phyloP scores from a whole-genome alignment of 768 basidiomycete genomes.

The Mycena latifolia region DNA sequence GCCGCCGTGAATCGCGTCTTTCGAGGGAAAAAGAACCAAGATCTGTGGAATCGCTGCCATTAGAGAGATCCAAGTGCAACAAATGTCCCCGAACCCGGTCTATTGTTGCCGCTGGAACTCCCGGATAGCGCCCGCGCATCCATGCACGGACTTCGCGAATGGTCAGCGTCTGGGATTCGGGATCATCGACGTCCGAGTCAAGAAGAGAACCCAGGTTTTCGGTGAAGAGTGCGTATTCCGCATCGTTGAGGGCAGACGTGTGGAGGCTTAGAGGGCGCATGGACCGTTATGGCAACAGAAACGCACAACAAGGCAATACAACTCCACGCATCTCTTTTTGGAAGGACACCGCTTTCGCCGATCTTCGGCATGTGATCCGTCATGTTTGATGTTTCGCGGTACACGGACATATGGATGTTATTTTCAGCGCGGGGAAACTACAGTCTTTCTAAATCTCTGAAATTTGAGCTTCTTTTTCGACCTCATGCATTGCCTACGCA shows the following conservation, averaged over 20 bases:
- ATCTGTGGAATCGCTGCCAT: slow-evolving; percentile 56
- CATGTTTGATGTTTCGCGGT: too few relatives aligned
- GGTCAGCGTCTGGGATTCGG: slow-evolving; percentile 35
- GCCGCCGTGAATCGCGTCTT: slow-evolving; percentile 70
- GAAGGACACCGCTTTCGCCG: slow-evolving; percentile 9
- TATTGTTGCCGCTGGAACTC: slow-evolving; percentile 62
- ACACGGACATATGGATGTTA: too few relatives aligned
- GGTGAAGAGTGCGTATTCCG: slow-evolving; percentile 79
- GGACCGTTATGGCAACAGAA: slow-evolving; percentile 5
- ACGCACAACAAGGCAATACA: slow-evolving; percentile 13
- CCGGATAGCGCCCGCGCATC: slow-evolving; percentile 77
- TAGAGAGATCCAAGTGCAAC: slow-evolving; percentile 9
- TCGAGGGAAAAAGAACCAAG: slow-evolving; percentile 72
- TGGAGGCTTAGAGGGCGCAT: slow-evolving; percentile 79
- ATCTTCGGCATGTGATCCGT: slow-evolving; percentile 7
- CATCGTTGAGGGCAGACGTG: slow-evolving; percentile 80
- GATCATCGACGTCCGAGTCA: slow-evolving; percentile 46
- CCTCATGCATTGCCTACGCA: too few relatives aligned
- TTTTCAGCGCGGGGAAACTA: too few relatives aligned
- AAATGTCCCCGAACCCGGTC: slow-evolving; percentile 63
- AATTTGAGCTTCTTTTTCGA: too few relatives aligned
- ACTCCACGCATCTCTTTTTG: not conserved
- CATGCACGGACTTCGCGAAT: slow-evolving; percentile 79
- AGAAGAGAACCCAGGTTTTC: slow-evolving; percentile 67
- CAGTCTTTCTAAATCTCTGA: too few relatives aligned